Conservation (phyloP, 73 alveolate species). For the Blepharisma stoltei region DNA sequence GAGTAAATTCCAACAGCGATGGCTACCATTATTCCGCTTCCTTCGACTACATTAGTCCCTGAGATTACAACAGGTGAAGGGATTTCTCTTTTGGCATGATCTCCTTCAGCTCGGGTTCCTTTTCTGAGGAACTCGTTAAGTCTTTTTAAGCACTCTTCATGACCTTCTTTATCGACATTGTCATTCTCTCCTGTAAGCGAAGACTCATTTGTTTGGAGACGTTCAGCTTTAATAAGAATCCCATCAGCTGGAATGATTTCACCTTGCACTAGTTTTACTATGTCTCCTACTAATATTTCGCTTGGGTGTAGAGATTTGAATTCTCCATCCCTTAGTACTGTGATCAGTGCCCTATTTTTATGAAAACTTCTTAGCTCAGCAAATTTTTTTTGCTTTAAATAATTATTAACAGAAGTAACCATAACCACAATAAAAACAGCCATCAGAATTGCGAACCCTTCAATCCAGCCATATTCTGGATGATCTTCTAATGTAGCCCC, state of each 20-base stretch:
- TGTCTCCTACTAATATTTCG: conserved; percentile 85
- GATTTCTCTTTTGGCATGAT: conserved; percentile 13
- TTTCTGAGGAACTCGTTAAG: conserved; percentile 35
- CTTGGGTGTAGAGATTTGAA: conserved; percentile 49
- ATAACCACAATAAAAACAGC: conserved; percentile 69
- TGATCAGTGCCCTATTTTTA: conserved; percentile 45
- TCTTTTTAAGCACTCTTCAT: conserved; percentile 58
- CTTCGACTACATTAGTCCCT: conserved; percentile 63
- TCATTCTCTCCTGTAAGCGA: conserved; percentile 91
- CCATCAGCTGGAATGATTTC: conserved; percentile 88
- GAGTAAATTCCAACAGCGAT: conserved; percentile 59
- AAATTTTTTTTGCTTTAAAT: conserved; percentile 59
- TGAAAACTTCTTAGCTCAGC: conserved; percentile 21
- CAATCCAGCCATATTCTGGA: conserved; percentile 83
- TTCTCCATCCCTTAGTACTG: conserved; percentile 74
- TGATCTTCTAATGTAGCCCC: conserved; percentile 65
- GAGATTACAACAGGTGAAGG: conserved; percentile 66
- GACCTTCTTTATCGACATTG: conserved; percentile 53
- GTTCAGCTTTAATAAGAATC: conserved; percentile 62
- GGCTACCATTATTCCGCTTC: conserved; percentile 58
- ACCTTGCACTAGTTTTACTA: conserved; percentile 74
- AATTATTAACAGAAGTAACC: conserved; percentile 67
- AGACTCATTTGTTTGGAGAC: conserved; percentile 78
- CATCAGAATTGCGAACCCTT: conserved; percentile 70
- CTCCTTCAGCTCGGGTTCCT: conserved; percentile 15